phyloP scores from a whole-genome alignment of 345 rosid genomes.

The Citrus inodora region DNA sequence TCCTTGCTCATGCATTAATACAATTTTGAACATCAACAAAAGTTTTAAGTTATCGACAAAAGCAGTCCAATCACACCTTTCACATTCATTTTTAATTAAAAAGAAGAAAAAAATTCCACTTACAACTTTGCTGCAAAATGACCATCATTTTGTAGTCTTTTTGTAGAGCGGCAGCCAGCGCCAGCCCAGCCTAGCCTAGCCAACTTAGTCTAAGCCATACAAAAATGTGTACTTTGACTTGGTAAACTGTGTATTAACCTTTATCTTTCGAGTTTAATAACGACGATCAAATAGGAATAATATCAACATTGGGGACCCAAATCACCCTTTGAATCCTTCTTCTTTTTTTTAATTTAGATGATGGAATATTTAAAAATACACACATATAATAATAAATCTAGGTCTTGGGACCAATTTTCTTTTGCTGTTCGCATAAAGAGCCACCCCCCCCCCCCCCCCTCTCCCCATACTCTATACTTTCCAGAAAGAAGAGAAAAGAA shows the following conservation, averaged over 20 bases:
- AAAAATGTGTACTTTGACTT: not conserved
- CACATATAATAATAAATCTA: not conserved
- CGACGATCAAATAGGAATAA: not conserved
- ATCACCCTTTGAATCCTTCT: not conserved
- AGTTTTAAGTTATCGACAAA: not conserved
- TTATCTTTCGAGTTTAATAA: not conserved
- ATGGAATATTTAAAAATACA: not conserved
- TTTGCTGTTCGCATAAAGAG: not conserved
- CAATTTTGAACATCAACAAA: not conserved
- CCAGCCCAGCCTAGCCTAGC: too few species aligned
- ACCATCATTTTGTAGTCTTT: not conserved
- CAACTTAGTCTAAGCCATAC: too few species aligned
- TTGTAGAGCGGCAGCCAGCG: not conserved
- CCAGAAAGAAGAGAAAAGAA: not conserved
- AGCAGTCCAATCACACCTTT: not conserved
- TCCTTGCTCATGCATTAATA: too few species aligned
- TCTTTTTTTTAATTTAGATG: not conserved
- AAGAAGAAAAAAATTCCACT: not conserved
- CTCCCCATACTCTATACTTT: not conserved
- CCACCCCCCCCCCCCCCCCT: not conserved
- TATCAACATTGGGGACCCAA: constrained; percentile 12
- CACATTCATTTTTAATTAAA: not conserved
- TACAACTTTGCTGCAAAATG: not conserved
- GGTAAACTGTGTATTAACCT: not conserved
- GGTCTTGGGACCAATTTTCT: constrained; percentile 1